Evolutionary conservation across 495 filamentous ascomycete species (phyloP).

Genomic region (Aspergillus indologenus): DNA sequence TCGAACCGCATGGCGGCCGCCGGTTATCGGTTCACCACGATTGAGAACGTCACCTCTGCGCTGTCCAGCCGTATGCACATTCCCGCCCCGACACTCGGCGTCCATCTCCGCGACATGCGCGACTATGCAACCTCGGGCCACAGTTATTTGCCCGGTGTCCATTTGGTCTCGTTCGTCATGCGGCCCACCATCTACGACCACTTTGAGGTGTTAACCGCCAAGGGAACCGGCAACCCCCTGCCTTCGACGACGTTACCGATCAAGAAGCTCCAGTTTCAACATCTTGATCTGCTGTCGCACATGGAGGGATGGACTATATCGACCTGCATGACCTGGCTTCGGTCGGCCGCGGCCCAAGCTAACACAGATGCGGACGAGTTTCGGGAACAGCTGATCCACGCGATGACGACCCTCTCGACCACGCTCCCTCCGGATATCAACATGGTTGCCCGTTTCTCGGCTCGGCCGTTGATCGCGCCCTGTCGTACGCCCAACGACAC

Average conservation of each 20-base stretch:
- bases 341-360: conserved; percentile 28
- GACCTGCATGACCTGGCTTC: conserved; percentile 48
- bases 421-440: conserved; percentile 48
- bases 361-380: conserved; percentile 39
- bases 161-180: conserved; percentile 72
- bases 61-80: conserved; percentile 73
- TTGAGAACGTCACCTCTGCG: conserved; percentile 63
- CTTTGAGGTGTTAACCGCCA: conserved; percentile 73
- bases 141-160: conserved; percentile 63
- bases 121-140: conserved; percentile 50
- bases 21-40: conserved; percentile 74
- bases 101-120: conserved; percentile 59
- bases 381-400: conserved; percentile 36
- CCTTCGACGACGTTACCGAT: conserved; percentile 61
- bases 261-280: conserved; percentile 53
- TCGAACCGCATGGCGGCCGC: conserved; percentile 59
- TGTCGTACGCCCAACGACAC: conserved; percentile 27
- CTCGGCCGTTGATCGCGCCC: conserved; percentile 45
- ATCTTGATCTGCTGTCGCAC: conserved; percentile 54
- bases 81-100: conserved; percentile 47
- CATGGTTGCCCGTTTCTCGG: conserved; percentile 45
- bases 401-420: conserved; percentile 39
- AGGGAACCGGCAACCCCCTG: conserved; percentile 60
- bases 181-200: conserved; percentile 62
- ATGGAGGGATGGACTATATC: conserved; percentile 58